A percentile compares a stretch with the other conserved stretches of the same genome.
phyloP scores from a whole-genome alignment of 1,284 basidiomycete species.

The Irpex lacteus region DNA sequence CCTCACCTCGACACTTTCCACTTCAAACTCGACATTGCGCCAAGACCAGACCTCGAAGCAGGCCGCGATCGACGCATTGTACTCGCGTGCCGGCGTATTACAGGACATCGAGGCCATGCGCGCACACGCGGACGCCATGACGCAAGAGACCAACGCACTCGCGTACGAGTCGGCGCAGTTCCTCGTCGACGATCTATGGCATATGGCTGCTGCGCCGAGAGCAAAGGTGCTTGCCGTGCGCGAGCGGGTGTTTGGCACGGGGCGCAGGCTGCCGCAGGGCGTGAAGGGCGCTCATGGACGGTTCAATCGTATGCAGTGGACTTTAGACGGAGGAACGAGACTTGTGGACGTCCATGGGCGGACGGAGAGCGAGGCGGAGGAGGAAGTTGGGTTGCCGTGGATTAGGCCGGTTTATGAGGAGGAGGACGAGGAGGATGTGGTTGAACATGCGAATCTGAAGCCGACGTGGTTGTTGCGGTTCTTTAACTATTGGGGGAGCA shows the following conservation, averaged over 20 bases:
- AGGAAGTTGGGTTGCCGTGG: slow-evolving; percentile 52
- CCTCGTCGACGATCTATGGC: slow-evolving; percentile 61
- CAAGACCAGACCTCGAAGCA: slow-evolving; percentile 54
- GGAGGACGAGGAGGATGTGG: slow-evolving; percentile 51
- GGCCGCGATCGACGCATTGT: slow-evolving; percentile 42
- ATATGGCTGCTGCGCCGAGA: slow-evolving; percentile 57
- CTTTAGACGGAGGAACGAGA: slow-evolving; percentile 55
- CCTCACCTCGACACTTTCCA: slow-evolving; percentile 49
- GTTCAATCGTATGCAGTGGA: slow-evolving; percentile 67
- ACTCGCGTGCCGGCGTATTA: slow-evolving; percentile 43
- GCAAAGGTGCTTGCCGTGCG: slow-evolving; percentile 61
- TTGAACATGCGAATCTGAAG: slow-evolving; percentile 55
- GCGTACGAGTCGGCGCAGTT: slow-evolving; percentile 72
- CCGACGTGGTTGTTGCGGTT: slow-evolving; percentile 73
- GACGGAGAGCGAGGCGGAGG: slow-evolving; percentile 73
- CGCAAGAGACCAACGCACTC: slow-evolving; percentile 64
- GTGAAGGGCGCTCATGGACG: slow-evolving; percentile 52
- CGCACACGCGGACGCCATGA: slow-evolving; percentile 46
- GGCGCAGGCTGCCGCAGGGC: slow-evolving; percentile 36
- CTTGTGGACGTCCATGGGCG: slow-evolving; percentile 65
- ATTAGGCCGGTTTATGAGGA: slow-evolving; percentile 28
- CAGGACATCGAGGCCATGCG: slow-evolving; percentile 49
- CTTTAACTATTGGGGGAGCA: slow-evolving; percentile 68
- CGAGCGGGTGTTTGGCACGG: slow-evolving; percentile 52
- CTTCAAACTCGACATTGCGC: slow-evolving; percentile 52